phyloP scores from a whole-genome alignment of 1,284 basidiomycete species.

The Pisolithus thermaeus region DNA sequence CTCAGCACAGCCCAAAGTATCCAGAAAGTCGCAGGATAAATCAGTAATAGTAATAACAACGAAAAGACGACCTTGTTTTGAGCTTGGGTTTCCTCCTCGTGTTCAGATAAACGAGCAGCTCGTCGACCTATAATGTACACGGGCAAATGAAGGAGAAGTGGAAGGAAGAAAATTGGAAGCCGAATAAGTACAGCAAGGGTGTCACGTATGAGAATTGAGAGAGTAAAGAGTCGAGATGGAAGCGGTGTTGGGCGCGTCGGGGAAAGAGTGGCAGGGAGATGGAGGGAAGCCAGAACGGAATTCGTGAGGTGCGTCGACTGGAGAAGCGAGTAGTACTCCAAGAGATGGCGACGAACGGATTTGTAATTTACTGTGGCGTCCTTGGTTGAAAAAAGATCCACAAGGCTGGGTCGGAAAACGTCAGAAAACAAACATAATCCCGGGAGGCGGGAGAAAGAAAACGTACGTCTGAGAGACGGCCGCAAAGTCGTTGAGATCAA shows the following conservation, averaged over 20 bases:
- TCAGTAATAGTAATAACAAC: conserved; percentile 64
- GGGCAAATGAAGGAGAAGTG: conserved; percentile 77
- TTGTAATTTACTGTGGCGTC: conserved; percentile 57
- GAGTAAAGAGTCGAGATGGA: conserved; percentile 75
- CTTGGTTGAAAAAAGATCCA: conserved; percentile 76
- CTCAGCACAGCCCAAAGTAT: conserved; percentile 74
- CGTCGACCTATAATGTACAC: conserved; percentile 75
- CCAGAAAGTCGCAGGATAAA: conserved; percentile 80
- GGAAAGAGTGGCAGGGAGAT: conserved; percentile 74
- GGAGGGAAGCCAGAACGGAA: conserved; percentile 71
- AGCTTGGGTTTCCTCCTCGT: conserved; percentile 90
- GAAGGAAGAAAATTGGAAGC: conserved; percentile 84
- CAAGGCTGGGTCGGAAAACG: conserved; percentile 46
- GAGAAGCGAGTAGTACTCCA: conserved; percentile 85
- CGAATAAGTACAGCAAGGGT: conserved; percentile 63
- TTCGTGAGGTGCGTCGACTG: conserved; percentile 79
- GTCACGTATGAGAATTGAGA: conserved; percentile 75
- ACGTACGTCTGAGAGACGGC: conserved; percentile 81
- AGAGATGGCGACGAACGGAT: conserved; percentile 61
- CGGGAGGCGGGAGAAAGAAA: conserved; percentile 10
- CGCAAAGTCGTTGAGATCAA: conserved; percentile 77
- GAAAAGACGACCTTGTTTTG: conserved; percentile 90
- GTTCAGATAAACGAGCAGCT: conserved; percentile 70
- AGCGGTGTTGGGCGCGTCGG: conserved; percentile 66
- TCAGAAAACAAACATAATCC: conserved; percentile 20